phyloP scores from a whole-genome alignment of 768 basidiomycete genomes.

The Cystobasidium tubakii region DNA sequence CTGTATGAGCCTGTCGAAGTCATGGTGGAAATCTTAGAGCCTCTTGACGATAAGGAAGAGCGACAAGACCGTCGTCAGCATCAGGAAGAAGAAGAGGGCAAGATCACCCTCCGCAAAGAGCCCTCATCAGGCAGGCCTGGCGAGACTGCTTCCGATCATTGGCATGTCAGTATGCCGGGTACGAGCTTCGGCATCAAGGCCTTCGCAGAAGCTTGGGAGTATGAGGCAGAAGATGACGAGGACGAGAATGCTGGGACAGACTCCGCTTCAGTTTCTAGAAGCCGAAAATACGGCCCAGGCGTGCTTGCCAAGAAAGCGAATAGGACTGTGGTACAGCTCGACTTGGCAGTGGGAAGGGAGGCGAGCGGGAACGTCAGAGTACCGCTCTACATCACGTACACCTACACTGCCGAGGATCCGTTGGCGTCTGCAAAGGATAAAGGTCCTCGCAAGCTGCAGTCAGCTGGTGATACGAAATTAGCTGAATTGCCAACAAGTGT shows the following conservation, averaged over 20 bases:
- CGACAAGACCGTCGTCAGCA: neutral
- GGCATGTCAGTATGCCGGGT: constrained; percentile 66
- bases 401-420: constrained; percentile 79
- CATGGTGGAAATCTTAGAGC: constrained; percentile 61
- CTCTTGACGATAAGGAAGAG: neutral
- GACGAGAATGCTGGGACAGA: constrained; percentile 50
- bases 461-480: neutral
- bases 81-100: neutral
- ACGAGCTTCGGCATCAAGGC: constrained; percentile 74
- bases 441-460: constrained; percentile 25
- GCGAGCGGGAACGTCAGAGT: constrained; percentile 74
- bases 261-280: constrained; percentile 54
- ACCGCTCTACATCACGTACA: constrained; percentile 81
- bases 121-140: neutral
- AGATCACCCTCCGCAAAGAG: constrained; percentile 41
- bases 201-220: constrained; percentile 96
- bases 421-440: constrained; percentile 46
- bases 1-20: constrained; percentile 93
- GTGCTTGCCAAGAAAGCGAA: constrained; percentile 86
- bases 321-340: constrained; percentile 77
- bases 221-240: constrained; percentile 66
- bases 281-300: constrained; percentile 54
- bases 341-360: constrained; percentile 76
- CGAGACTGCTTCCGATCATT: constrained; percentile 47
- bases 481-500: neutral